Evolutionary conservation across 2,329 filamentous ascomycete genomes (phyloP), one percentile per base, ranked within the genome.

Genomic region (Hypoxylon sp.): DNA sequence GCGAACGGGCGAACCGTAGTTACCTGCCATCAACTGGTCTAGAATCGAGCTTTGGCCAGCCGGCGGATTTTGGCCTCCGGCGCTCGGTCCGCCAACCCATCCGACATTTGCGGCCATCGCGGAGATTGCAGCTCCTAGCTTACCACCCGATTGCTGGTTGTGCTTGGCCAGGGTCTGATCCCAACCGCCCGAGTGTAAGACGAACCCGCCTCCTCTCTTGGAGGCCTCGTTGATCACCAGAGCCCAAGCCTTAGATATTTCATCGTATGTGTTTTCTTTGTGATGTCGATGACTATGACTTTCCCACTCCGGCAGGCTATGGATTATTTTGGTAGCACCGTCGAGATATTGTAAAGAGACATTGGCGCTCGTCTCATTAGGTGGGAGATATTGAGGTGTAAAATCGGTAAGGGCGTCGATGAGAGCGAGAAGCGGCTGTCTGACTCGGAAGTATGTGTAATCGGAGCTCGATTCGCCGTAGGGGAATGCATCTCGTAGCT

Each of bases 221-320:
- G 91, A 90, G 1, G 94, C 93, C 79, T 99, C 96, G 66, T 90
- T 90, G 71, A 99, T 91, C 52, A 97, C 95, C 71, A 96, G 79
- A 14, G 93, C 90, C 96, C 96, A 99, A 1, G 96, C 96, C 74
- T 91, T 93, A 25, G 93, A 91, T 69, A 99, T 94, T 76, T 98
- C 96, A 74, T 99, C 95, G 76, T 99, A 99, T 5, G 95, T 94
- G 69, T 93, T 93, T 71, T 97, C 91, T 79, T 97, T 97, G 82
- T 97, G 93, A 73, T 97, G 87, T 70, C 94, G 94, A 81, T 97
- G 91, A 68, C 93, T 89, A 65, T 91, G 91, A 46, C 90, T 93
- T 71, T 96, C 92, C 94, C 94, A 99, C 74, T 97, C 88, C 2
- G 96, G 96, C 45, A 99, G 84, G 39, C 90, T 86, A 78, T 99